Conservation (phyloP, 306 rosid species). For the Crotalaria pallida region DNA sequence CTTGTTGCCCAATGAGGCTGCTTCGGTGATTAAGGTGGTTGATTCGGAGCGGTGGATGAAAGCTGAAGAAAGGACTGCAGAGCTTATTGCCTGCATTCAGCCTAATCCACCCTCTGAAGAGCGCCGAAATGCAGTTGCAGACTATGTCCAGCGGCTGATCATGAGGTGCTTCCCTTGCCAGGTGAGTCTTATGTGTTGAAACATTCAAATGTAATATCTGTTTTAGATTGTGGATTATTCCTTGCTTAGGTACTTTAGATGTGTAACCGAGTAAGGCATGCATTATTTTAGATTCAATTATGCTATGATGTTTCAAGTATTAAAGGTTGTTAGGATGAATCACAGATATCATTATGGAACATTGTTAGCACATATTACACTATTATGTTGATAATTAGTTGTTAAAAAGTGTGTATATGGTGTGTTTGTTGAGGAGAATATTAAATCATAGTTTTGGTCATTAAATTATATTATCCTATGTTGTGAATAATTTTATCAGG, state of each 20-base stretch:
- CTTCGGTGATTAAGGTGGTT: constrained; percentile 67
- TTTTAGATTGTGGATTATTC: not conserved
- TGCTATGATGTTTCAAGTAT: not conserved
- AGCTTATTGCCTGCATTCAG: constrained; percentile 91
- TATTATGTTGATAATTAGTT: not conserved
- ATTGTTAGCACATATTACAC: not conserved
- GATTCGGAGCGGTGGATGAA: constrained; percentile 74
- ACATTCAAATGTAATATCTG: not conserved
- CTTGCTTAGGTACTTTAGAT: not conserved
- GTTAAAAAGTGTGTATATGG: not conserved
- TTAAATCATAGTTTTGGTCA: not conserved
- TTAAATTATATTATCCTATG: not conserved
- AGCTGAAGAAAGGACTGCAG: constrained; percentile 86
- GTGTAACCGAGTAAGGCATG: constrained; percentile 4
- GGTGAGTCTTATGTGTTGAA: constrained; percentile 42
- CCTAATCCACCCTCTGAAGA: constrained; percentile 84
- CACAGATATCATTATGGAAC: not conserved
- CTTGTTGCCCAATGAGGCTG: constrained; percentile 76
- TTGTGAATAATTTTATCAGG: not conserved
- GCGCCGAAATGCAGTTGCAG: constrained; percentile 76
- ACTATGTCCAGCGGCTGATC: constrained; percentile 75
- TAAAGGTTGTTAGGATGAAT: constrained; percentile 4
- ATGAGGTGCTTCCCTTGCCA: constrained; percentile 82
- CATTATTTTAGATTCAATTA: not conserved
- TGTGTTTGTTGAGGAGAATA: not conserved